Evolutionary conservation across 495 filamentous ascomycete genomes (phyloP).

Genomic region (Hypoxylon intermedium): DNA sequence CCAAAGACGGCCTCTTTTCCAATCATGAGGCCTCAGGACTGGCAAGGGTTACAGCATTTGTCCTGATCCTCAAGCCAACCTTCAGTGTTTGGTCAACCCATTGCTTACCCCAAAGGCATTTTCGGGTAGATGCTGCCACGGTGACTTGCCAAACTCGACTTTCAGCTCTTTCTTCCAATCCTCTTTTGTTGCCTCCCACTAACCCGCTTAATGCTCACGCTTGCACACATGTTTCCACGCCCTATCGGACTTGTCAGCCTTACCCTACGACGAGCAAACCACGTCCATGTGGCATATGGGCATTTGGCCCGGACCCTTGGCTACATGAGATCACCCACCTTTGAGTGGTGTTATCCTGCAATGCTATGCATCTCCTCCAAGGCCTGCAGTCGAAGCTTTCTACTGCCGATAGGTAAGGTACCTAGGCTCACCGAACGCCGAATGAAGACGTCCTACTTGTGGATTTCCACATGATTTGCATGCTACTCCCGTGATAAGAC

Average conservation of each 20-base stretch:
- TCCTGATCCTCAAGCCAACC: conserved; percentile 16
- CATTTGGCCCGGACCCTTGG: conserved; percentile 26
- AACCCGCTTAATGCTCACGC: conserved; percentile 14
- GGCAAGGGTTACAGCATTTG: conserved; percentile 21
- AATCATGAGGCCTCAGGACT: conserved; percentile 12
- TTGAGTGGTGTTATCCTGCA: conserved; percentile 18
- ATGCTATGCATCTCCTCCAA: conserved; percentile 20
- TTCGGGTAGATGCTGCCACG: conserved; percentile 26
- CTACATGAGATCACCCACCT: conserved; percentile 19
- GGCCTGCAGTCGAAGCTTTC: conserved; percentile 15
- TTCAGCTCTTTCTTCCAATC: conserved; percentile 31
- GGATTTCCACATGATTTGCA: conserved; percentile 15
- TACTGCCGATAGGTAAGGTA: conserved; percentile 15
- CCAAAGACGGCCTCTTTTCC: conserved; percentile 4
- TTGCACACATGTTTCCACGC: conserved; percentile 21
- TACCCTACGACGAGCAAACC: conserved; percentile 18
- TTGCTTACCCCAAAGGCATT: conserved; percentile 24
- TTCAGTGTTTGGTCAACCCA: conserved; percentile 5
- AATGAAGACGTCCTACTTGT: conserved; percentile 25
- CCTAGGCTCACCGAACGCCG: conserved; percentile 26
- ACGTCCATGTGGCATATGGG: conserved; percentile 18
- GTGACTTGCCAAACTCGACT: conserved; percentile 17
- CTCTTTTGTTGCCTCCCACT: conserved; percentile 19
- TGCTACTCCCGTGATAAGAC: conserved; percentile 14
- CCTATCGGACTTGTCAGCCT: conserved; percentile 35